Evolutionary conservation across 2,329 filamentous ascomycete species (phyloP), one percentile per base, ranked within the genome.

Genomic region (Chaetomiaceae sp.): DNA sequence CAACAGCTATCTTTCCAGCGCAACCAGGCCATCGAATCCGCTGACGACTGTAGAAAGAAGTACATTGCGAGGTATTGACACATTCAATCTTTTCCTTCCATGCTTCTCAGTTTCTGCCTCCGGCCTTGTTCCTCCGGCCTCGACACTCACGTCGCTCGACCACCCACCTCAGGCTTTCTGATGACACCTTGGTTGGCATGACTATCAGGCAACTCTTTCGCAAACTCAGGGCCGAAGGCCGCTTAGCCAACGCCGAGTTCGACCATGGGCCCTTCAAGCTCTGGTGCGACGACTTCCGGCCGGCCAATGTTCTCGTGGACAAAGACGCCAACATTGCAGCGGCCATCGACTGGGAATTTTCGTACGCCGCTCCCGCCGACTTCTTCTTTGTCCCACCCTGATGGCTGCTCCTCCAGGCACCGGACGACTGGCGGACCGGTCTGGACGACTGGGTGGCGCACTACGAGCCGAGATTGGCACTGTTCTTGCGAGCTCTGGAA

Each of bases 341-440:
- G 2, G 58, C 67, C 0, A 64, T 72, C 3, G 67, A 71, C 49
- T 71, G 65, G 66, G 68, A 71, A 45, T 66, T 62, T 36, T 44
- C 60, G 2, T 66, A 66, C 42, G 56, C 42, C 6, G 62, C 54
- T 0, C 62, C 62, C 0, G 42, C 51, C 15, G 57, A 64, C 36
- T 66, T 66, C 33, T 35, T 34, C 9, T 49, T 56, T 20, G 57
- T 61, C 32, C 57, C 60, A 4, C 63, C 64, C 3, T 67, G 60
- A 60, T 66, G 60, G 64, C 47, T 68, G 6, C 48, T 66, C 1
- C 49, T 66, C 2, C 48, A 61, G 4, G 27, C 40, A 5, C 58
- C 58, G 3, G 62, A 66, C 29, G 52, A 68, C 14, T 69, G 66
- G 64, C 14, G 38, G 1, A 46, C 42, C 5, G 64, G 62, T 1